These are phyloP conservation scores for Suhomyces sp. DNA, from an alignment of 805 yeast genomes.

Conservation along the genomic window DNA sequence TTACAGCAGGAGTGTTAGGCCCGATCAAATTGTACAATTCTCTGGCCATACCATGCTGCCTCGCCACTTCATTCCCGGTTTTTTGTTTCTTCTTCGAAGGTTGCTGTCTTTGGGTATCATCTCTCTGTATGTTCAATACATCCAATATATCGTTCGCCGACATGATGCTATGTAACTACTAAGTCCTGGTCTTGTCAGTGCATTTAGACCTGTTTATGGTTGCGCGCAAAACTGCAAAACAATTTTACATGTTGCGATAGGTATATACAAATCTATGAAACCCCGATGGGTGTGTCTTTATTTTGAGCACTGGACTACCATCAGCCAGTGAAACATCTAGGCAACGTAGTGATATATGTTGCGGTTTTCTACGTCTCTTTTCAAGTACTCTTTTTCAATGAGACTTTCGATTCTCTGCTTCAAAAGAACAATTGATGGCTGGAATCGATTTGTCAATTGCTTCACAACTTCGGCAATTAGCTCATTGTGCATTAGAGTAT, in stretches of 20 bases:
- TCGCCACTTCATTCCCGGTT: constrained; percentile 17
- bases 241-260: neutral
- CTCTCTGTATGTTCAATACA: constrained; percentile 65
- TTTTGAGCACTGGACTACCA: neutral
- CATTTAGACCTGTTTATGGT: neutral
- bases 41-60: constrained; percentile 74
- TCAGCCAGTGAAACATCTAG: neutral
- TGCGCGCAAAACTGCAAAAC: neutral
- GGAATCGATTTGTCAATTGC: constrained; percentile 60
- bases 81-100: constrained; percentile 44
- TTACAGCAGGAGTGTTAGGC: constrained; percentile 84
- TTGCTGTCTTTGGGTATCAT: constrained; percentile 28
- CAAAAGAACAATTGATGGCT: constrained; percentile 63
- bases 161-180: constrained; percentile 12
- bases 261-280: neutral
- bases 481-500: constrained; percentile 57
- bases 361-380: constrained; percentile 62
- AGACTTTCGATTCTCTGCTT: constrained; percentile 72
- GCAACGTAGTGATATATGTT: constrained; percentile 69
- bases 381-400: constrained; percentile 77
- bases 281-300: neutral
- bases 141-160: constrained; percentile 62
- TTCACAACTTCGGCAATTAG: constrained; percentile 63
- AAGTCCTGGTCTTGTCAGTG: neutral
- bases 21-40: constrained; percentile 88